These are phyloP conservation scores for Pseudoneurospora amorphoporcata DNA, from an alignment of 495 filamentous ascomycete genomes.

Conservation along the genomic window DNA sequence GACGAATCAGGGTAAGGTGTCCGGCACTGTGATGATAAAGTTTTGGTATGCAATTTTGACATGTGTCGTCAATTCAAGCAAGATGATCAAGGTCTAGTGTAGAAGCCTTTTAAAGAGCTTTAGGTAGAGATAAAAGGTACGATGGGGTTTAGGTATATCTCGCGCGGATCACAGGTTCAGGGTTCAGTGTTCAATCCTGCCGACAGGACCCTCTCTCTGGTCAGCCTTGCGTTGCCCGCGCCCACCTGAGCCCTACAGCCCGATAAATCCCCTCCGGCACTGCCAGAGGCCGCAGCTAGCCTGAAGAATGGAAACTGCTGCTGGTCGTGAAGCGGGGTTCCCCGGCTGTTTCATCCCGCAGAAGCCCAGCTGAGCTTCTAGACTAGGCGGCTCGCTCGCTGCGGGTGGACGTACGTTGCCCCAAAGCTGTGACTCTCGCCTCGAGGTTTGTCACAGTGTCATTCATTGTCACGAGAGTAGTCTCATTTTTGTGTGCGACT, in stretches of 20 bases:
- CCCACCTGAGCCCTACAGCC: background rate
- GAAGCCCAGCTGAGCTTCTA: background rate
- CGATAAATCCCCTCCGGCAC: background rate
- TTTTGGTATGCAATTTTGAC: background rate
- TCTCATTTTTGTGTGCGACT: background rate
- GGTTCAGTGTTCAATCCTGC: background rate
- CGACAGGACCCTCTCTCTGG: background rate
- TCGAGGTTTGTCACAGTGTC: background rate
- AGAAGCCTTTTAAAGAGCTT: background rate
- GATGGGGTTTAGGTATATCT: background rate
- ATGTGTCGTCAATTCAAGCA: background rate
- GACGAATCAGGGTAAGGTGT: background rate
- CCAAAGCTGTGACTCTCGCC: background rate
- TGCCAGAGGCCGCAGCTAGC: background rate
- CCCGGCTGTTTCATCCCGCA: background rate
- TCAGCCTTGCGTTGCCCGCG: background rate
- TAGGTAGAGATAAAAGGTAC: background rate
- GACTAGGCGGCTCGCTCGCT: background rate
- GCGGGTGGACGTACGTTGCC: background rate
- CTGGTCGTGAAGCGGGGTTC: background rate
- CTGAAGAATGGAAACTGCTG: background rate
- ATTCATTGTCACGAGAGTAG: background rate
- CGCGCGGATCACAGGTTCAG: background rate
- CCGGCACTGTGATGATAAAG: background rate
- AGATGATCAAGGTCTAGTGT: background rate